phyloP scores from a whole-genome alignment of 140 eudicot genomes.

The Oenanthe javanica region DNA sequence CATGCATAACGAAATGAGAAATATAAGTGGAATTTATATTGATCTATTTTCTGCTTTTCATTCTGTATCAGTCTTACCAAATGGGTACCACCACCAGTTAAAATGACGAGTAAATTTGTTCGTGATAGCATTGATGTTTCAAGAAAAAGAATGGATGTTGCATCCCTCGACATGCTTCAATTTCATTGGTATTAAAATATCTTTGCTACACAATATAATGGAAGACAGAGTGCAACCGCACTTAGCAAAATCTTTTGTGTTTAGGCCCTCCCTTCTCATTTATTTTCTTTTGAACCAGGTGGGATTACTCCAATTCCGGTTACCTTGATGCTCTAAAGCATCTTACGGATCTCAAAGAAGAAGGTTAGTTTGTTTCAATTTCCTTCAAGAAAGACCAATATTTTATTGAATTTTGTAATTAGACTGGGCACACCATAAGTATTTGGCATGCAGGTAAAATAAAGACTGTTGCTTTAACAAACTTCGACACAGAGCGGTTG shows the following conservation, averaged over 20 bases:
- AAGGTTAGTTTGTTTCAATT: constrained; percentile 42
- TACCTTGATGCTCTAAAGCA: constrained; percentile 97
- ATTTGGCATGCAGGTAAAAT: constrained; percentile 70
- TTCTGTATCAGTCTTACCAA: constrained; percentile 71
- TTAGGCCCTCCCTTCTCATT: neutral
- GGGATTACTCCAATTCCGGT: constrained; percentile 95
- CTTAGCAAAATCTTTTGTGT: constrained; percentile 5
- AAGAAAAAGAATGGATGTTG: constrained; percentile 97
- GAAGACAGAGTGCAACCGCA: neutral
- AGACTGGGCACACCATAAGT: constrained; percentile 27
- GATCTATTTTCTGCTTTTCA: constrained; percentile 7
- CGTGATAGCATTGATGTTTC: constrained; percentile 70
- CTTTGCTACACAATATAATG: neutral
- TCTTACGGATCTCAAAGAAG: constrained; percentile 92
- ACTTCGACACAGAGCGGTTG: constrained; percentile 84
- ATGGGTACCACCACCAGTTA: constrained; percentile 99
- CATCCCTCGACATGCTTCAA: constrained; percentile 96
- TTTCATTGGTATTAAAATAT: constrained; percentile 69
- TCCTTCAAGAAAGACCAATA: constrained; percentile 8
- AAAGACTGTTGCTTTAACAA: constrained; percentile 92
- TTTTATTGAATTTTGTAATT: constrained; percentile 10
- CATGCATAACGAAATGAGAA: neutral
- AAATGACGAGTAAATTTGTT: constrained; percentile 87
- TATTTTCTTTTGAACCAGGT: constrained; percentile 45
- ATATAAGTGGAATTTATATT: neutral